These are phyloP conservation scores for Pneumocystis oryctolagi DNA, from an alignment of 1,139 yeast genomes.

Conservation along the genomic window DNA sequence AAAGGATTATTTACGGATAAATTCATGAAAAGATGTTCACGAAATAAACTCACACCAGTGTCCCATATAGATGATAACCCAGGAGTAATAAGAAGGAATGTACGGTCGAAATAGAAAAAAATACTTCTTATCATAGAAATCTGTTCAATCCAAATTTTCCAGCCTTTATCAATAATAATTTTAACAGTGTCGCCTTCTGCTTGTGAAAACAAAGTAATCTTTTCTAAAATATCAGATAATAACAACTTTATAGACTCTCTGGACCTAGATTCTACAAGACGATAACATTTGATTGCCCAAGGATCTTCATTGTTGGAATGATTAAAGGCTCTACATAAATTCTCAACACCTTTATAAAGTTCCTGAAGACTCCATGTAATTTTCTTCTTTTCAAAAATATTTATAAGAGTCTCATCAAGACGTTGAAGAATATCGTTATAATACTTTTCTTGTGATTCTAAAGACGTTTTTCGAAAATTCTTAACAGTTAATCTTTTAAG, in stretches of 20 bases:
- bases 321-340: background rate
- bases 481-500: background rate
- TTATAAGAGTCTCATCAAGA: background rate
- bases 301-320: background rate
- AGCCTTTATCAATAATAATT: slow-evolving; percentile 13
- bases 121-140: slow-evolving; percentile 20
- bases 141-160: slow-evolving; percentile 21
- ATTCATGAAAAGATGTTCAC: background rate
- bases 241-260: background rate
- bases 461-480: background rate
- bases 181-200: background rate
- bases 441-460: background rate
- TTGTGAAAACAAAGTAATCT: background rate
- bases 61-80: slow-evolving; percentile 20
- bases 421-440: background rate
- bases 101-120: slow-evolving; percentile 26
- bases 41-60: slow-evolving; percentile 16
- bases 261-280: background rate
- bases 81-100: slow-evolving; percentile 23
- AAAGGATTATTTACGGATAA: background rate
- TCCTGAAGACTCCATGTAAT: background rate
- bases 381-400: background rate
- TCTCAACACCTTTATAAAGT: background rate
- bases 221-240: background rate
- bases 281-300: background rate